These are phyloP conservation scores for Picochlorum sp. DNA, from an alignment of 139 green algal species.

Conservation along the genomic window DNA sequence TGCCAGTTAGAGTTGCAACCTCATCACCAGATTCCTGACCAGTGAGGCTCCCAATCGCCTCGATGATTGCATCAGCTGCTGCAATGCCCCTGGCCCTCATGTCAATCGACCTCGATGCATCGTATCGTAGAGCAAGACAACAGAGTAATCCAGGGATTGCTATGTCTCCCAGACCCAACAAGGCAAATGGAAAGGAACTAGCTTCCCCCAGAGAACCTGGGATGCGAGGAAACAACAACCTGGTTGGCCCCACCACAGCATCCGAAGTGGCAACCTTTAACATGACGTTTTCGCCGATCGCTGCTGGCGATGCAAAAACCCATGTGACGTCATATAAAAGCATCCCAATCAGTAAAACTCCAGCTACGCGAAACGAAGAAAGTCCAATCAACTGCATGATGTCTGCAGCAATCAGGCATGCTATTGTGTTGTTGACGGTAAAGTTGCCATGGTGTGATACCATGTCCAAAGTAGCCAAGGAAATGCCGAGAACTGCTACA, in stretches of 20 bases:
- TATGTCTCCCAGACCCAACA: conserved; percentile 85
- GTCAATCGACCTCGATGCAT: conserved; percentile 53
- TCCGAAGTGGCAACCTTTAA: conserved; percentile 50
- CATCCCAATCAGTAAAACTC: conserved; percentile 69
- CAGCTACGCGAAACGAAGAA: conserved; percentile 62
- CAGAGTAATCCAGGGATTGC: conserved; percentile 77
- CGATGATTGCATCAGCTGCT: conserved; percentile 46
- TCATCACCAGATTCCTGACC: conserved; percentile 21
- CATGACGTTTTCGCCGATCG: conserved; percentile 74
- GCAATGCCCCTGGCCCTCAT: conserved; percentile 42
- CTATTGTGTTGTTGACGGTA: conserved; percentile 69
- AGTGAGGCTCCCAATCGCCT: conserved; percentile 31
- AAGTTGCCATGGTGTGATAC: conserved; percentile 54
- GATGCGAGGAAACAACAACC: conserved; percentile 75
- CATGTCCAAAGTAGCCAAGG: conserved; percentile 37
- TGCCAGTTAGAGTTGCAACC: conserved; percentile 40
- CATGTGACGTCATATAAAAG: conserved; percentile 89
- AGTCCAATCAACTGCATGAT: conserved; percentile 63
- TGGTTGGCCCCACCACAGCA: conserved; percentile 55
- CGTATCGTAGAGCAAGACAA: conserved; percentile 66
- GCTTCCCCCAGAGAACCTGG: conserved; percentile 33
- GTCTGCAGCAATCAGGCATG: conserved; percentile 44
- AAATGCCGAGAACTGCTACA: conserved; percentile 30
- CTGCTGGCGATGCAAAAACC: conserved; percentile 63
- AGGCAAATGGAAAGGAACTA: conserved; percentile 64